Base-by-base conservation (phyloP, 805 yeast genomes). In the Pichia insulana region DNA sequence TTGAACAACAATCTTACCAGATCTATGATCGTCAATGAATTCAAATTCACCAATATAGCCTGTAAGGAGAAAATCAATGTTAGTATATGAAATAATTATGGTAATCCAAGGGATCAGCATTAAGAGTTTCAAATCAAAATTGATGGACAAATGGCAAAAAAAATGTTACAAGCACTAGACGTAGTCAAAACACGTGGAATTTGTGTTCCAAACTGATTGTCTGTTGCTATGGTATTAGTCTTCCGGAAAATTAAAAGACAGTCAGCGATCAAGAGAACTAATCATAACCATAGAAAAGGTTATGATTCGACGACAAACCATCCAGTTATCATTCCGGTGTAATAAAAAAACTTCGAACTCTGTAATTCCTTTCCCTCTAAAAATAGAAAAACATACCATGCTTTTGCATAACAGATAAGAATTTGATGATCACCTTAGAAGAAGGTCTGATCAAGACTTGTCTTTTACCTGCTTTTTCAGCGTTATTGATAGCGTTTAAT, bases 401-500 rank as follows among this genome's bases (percentile, higher is more conserved):
- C 76, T 80, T 88, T 80, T 89, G 97, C 86, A 89, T 89, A 62
- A 89, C 97, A 67, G 86, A 78, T 70, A 89, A 78, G 75, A 88
- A 90, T 76, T 88, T 90, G 83, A 89, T 78, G 76, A 89, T 88
- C 65, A 89, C 97, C 83, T 89, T 89, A 67, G 97, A 89, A 45
- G 97, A 87, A 58, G 97, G 97, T 82, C 97, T 86, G 73, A 89
- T 82, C 67, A 89, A 74, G 62, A 89, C 97, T 78, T 89, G 97
- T 78, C 97, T 85, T 79, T 89, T 90, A 74, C 97, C 97, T 71
- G 96, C 82, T 74, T 88, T 90, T 77, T 90, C 97, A 74, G 97
- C 97, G 73, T 90, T 89, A 90, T 89, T 88, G 74, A 89, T 89
- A 64, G 96, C 83, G 75, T 90, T 90, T 67, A 89, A 83, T 69